Base-by-base conservation (phyloP, 495 filamentous ascomycete genomes). In the Trichoderma parareesei region DNA sequence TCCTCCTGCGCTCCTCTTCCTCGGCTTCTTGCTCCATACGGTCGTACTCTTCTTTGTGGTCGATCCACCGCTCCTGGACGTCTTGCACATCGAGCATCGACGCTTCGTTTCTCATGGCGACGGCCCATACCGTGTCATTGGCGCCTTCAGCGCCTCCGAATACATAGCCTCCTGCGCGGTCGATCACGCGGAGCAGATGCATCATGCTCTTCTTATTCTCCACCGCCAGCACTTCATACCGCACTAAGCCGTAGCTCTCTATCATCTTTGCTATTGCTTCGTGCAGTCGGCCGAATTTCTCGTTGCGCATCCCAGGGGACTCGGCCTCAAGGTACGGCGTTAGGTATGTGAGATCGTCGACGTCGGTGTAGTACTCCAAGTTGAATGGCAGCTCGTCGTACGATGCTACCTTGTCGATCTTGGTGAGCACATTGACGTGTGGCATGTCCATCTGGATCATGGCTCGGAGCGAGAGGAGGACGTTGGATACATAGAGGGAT, bases 381-480 rank as follows among this genome's bases (percentile, higher is more conserved):
- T 93, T 93, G 80, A 98, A 97, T 0, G 92, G 90, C 0, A 98
- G 85, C 9, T 88, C 84, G 49, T 88, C 83, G 71, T 96, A 97
- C 11, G 82, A 78, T 11, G 78, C 65, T 40, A 98, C 78, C 67
- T 94, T 95, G 77, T 98, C 94, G 75, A 98, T 96, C 77, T 98
- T 98, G 20, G 92, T 97, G 35, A 98, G 82, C 65, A 98, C 90
- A 73, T 98, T 98, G 64, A 98, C 81, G 70, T 96, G 91, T 14
- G 94, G 91, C 40, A 98, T 86, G 71, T 97, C 93, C 79, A 98
- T 91, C 77, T 97, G 93, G 40, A 98, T 86, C 94, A 98, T 98
- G 69, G 90, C 90, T 67, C 94, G 89, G 64, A 98, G 86, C 44
- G 90, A 91, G 42, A 98, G 88, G 63, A 98, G 86, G 65, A 98